A percentile compares a stretch with the other conserved stretches of the same genome.
phyloP scores from a whole-genome alignment of 768 basidiomycete species.

The Phanerochaete sordida region DNA sequence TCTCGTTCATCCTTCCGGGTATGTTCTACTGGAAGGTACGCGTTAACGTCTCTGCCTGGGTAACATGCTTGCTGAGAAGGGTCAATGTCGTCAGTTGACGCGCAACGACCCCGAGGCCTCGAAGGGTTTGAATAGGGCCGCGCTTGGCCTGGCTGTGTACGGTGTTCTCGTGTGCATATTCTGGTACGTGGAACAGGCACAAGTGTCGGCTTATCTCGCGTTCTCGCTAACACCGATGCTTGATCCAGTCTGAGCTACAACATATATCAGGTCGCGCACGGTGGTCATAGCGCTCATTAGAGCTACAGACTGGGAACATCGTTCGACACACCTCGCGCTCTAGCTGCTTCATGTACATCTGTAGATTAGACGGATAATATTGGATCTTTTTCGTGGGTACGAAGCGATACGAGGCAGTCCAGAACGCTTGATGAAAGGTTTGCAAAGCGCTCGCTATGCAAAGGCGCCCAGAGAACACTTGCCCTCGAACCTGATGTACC shows the following conservation, averaged over 20 bases:
- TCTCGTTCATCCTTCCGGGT: conserved; percentile 94
- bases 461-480: conserved; percentile 16
- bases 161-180: conserved; percentile 80
- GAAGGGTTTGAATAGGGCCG: conserved; percentile 51
- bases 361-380: background rate
- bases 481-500: conserved; percentile 31
- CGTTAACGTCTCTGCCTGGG: background rate
- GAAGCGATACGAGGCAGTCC: background rate
- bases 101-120: conserved; percentile 57
- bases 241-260: conserved; percentile 68
- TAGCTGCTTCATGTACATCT: background rate
- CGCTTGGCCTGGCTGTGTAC: conserved; percentile 68
- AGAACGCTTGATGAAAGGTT: conserved; percentile 3
- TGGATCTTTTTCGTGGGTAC: background rate
- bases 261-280: conserved; percentile 59
- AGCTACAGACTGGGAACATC: background rate
- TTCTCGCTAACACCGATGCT: conserved; percentile 11
- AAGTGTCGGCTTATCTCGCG: background rate
- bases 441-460: conserved; percentile 7
- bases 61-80: conserved; percentile 1
- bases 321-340: background rate
- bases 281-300: conserved; percentile 13
- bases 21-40: conserved; percentile 89
- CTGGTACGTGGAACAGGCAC: conserved; percentile 54
- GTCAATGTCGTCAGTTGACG: conserved; percentile 11